Percentiles rank a stretch among this genome's conserved stretches.
Evolutionary conservation across 2,329 filamentous ascomycete species (phyloP).

Genomic region (Claviceps sp.): DNA sequence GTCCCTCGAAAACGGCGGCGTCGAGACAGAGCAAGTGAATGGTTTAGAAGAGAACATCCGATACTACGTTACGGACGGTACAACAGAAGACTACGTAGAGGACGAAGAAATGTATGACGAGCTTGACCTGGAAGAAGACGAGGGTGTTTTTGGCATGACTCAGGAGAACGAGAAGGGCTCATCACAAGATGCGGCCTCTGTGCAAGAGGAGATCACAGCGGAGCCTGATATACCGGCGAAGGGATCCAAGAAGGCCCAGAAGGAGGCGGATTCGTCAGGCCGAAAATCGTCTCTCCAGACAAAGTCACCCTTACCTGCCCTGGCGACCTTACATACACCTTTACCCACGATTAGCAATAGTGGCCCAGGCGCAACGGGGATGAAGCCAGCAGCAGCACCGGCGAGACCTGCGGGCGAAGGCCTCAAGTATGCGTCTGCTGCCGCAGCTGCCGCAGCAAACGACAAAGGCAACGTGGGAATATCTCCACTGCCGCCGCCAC

Average conservation of each 20-base stretch:
- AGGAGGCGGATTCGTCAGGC: slow-evolving; percentile 42
- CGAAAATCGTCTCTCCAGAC: slow-evolving; percentile 77
- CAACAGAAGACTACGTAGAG: slow-evolving; percentile 80
- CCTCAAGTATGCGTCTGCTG: slow-evolving; percentile 92
- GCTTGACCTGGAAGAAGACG: slow-evolving; percentile 81
- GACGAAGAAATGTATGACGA: slow-evolving; percentile 95
- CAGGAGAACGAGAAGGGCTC: slow-evolving; percentile 75
- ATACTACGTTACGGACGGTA: slow-evolving; percentile 87
- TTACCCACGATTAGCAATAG: slow-evolving; percentile 48
- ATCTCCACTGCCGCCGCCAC: slow-evolving; percentile 81
- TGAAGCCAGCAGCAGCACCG: slow-evolving; percentile 89
- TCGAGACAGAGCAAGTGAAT: slow-evolving; percentile 76
- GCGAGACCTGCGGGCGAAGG: slow-evolving; percentile 77
- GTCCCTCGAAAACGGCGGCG: slow-evolving; percentile 80
- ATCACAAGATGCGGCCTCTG: slow-evolving; percentile 88
- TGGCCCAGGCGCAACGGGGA: slow-evolving; percentile 41
- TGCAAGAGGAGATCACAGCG: slow-evolving; percentile 62
- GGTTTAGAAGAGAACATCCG: slow-evolving; percentile 85
- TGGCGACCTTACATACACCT: slow-evolving; percentile 77
- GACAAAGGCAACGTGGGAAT: slow-evolving; percentile 85
- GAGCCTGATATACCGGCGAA: slow-evolving; percentile 41
- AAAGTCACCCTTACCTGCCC: slow-evolving; percentile 85
- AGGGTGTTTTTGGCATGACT: slow-evolving; percentile 71
- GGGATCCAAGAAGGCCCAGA: slow-evolving; percentile 40
- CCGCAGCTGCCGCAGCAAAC: slow-evolving; percentile 80